phyloP scores from a whole-genome alignment of 495 filamentous ascomycete species.

The Neurospora sp. region DNA sequence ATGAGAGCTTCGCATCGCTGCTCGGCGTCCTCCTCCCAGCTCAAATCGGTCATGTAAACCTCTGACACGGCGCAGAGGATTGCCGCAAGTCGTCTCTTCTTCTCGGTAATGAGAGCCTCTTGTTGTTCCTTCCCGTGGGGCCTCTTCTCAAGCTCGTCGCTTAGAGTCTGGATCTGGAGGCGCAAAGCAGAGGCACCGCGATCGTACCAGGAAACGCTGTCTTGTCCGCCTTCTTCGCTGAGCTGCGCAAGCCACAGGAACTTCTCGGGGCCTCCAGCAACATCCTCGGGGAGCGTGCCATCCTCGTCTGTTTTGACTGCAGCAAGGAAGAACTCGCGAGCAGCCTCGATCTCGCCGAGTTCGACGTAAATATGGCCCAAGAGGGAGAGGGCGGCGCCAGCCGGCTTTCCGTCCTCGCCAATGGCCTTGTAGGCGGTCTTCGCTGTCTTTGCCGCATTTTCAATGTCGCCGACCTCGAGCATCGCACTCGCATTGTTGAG shows the following conservation, averaged over 20 bases:
- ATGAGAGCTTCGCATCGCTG: slow-evolving; percentile 71
- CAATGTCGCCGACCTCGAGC: slow-evolving; percentile 60
- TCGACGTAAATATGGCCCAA: slow-evolving; percentile 81
- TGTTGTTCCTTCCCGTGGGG: slow-evolving; percentile 32
- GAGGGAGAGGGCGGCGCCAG: slow-evolving; percentile 59
- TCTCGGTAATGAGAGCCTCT: slow-evolving; percentile 45
- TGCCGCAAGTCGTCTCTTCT: slow-evolving; percentile 67
- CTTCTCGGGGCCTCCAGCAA: slow-evolving; percentile 80
- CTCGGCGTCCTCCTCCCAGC: slow-evolving; percentile 86
- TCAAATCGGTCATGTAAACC: slow-evolving; percentile 96
- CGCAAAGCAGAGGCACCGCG: slow-evolving; percentile 63
- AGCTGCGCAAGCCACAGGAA: slow-evolving; percentile 95
- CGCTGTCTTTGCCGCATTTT: slow-evolving; percentile 56
- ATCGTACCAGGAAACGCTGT: slow-evolving; percentile 83
- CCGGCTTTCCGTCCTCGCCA: slow-evolving; percentile 21
- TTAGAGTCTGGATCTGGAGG: slow-evolving; percentile 48
- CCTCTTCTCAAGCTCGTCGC: slow-evolving; percentile 17
- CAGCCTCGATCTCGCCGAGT: slow-evolving; percentile 64
- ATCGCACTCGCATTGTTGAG: slow-evolving; percentile 59
- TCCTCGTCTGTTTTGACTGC: slow-evolving; percentile 66
- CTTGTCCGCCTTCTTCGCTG: slow-evolving; percentile 71
- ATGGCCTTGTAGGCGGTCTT: slow-evolving; percentile 48
- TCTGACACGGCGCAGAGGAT: slow-evolving; percentile 85
- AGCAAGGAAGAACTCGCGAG: slow-evolving; percentile 54
- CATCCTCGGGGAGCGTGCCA: slow-evolving; percentile 49